Evolutionary conservation across 2,329 filamentous ascomycete species (phyloP).

Genomic region (Trichoderma asperellum): DNA sequence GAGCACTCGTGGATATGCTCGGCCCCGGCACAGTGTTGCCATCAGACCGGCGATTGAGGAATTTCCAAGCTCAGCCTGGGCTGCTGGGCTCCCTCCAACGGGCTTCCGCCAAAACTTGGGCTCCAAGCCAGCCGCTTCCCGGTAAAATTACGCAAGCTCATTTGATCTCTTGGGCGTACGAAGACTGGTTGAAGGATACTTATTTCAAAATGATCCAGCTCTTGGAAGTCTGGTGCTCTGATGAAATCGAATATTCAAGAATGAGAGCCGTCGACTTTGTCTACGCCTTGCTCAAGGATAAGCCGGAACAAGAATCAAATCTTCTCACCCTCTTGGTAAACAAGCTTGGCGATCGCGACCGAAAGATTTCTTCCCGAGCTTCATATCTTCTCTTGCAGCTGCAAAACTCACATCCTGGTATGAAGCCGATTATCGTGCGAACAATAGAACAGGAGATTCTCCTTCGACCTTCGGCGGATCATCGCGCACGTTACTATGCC

Average conservation of each 20-base stretch:
- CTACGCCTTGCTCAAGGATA: constrained; percentile 88
- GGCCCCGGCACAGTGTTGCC: constrained; percentile 87
- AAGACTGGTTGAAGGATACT: constrained; percentile 91
- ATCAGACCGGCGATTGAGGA: constrained; percentile 75
- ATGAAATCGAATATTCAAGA: constrained; percentile 93
- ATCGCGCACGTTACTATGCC: constrained; percentile 91
- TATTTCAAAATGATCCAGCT: constrained; percentile 94
- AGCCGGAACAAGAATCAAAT: constrained; percentile 96
- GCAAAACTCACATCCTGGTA: constrained; percentile 83
- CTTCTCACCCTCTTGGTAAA: constrained; percentile 88
- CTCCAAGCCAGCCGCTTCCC: constrained; percentile 69
- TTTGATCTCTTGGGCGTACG: constrained; percentile 85
- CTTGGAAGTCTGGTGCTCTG: constrained; percentile 88
- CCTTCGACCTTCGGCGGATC: constrained; percentile 82
- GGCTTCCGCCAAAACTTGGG: constrained; percentile 63
- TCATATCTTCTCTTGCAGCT: constrained; percentile 94
- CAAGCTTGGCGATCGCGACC: constrained; percentile 92
- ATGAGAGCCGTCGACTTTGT: constrained; percentile 88
- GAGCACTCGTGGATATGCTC: constrained; percentile 90
- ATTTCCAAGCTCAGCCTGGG: constrained; percentile 79
- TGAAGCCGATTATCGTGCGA: constrained; percentile 87
- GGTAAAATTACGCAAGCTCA: constrained; percentile 74
- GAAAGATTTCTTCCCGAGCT: constrained; percentile 91
- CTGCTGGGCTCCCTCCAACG: constrained; percentile 73
- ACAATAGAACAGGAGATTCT: constrained; percentile 86